A percentile compares a stretch with the other conserved stretches of the same genome.
phyloP scores from a whole-genome alignment of 768 basidiomycete species.

The Rhodotorula toruloides region DNA sequence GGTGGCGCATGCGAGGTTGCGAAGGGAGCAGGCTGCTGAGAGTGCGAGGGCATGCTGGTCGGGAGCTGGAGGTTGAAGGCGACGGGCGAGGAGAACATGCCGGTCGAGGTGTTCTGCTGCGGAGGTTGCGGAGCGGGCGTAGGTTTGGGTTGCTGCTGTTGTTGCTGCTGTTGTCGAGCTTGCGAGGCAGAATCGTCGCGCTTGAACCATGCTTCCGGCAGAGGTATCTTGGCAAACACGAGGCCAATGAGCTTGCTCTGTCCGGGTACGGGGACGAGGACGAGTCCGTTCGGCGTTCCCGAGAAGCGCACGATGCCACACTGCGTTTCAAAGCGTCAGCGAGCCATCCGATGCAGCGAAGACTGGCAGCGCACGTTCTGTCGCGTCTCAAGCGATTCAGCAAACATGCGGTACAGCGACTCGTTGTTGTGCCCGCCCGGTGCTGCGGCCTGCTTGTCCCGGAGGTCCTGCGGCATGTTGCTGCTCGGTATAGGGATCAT shows the following conservation, averaged over 20 bases:
- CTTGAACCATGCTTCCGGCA: constrained; percentile 27
- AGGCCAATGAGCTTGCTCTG: constrained; percentile 23
- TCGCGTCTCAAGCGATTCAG: constrained; percentile 25
- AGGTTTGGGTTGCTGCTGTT: neutral
- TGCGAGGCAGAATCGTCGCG: neutral
- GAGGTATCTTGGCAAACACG: constrained; percentile 33
- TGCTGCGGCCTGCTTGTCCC: constrained; percentile 12
- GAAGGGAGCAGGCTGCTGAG: neutral
- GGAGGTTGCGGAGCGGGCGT: too few species aligned
- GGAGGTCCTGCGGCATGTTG: constrained; percentile 15
- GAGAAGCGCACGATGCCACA: constrained; percentile 32
- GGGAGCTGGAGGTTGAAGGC: neutral
- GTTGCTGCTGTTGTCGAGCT: constrained; percentile 10
- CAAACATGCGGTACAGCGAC: constrained; percentile 28
- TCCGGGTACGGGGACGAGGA: constrained; percentile 27
- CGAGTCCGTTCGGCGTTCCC: constrained; percentile 20
- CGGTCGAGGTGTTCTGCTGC: neutral
- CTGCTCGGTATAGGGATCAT: constrained; percentile 23
- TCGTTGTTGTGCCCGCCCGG: constrained; percentile 27
- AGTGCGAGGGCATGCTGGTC: neutral
- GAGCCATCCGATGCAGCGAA: too few species aligned
- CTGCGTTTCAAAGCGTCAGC: constrained; percentile 2
- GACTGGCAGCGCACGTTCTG: constrained; percentile 14
- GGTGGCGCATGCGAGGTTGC: too few species aligned
- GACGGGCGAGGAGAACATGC: constrained; percentile 14